Conservation (phyloP, 2,329 filamentous ascomycete genomes). For the Aspergillus niger region DNA sequence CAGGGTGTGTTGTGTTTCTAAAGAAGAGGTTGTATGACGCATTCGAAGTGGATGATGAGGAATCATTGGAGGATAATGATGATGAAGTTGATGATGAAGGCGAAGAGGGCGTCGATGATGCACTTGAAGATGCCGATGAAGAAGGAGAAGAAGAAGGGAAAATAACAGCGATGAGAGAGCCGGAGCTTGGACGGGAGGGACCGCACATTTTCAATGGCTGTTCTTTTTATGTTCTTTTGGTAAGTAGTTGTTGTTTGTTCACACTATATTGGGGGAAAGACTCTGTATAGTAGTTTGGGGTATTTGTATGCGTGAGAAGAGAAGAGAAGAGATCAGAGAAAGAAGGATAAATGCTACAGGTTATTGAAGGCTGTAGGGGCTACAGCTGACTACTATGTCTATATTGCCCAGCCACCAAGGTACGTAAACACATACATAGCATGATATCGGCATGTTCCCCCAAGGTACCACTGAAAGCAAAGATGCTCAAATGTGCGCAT, state of each 20-base stretch:
- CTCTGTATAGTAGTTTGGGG: too few species aligned
- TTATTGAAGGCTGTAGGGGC: too few species aligned
- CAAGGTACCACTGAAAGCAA: slow-evolving; percentile 15
- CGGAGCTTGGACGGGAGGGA: slow-evolving; percentile 51
- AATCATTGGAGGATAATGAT: slow-evolving; percentile 17
- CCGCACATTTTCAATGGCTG: slow-evolving; percentile 51
- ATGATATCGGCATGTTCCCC: background rate
- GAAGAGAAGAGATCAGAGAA: too few species aligned
- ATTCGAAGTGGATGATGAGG: slow-evolving; percentile 32
- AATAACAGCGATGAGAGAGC: slow-evolving; percentile 38
- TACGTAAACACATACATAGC: background rate
- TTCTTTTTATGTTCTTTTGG: background rate
- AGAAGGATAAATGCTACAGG: too few species aligned
- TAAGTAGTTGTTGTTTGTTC: too few species aligned
- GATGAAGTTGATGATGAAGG: slow-evolving; percentile 32
- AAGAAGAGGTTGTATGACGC: slow-evolving; percentile 34
- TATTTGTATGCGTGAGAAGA: background rate
- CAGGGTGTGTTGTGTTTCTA: slow-evolving; percentile 19
- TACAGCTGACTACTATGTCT: background rate
- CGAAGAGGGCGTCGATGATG: slow-evolving; percentile 27
- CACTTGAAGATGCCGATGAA: slow-evolving; percentile 36
- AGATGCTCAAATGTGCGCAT: slow-evolving; percentile 30
- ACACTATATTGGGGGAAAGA: too few species aligned
- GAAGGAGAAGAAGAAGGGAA: slow-evolving; percentile 24
- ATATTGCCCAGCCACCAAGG: background rate